Evolutionary conservation across 768 basidiomycete species (phyloP), one percentile per base, ranked within the genome.

Genomic region (Russula emetica): DNA sequence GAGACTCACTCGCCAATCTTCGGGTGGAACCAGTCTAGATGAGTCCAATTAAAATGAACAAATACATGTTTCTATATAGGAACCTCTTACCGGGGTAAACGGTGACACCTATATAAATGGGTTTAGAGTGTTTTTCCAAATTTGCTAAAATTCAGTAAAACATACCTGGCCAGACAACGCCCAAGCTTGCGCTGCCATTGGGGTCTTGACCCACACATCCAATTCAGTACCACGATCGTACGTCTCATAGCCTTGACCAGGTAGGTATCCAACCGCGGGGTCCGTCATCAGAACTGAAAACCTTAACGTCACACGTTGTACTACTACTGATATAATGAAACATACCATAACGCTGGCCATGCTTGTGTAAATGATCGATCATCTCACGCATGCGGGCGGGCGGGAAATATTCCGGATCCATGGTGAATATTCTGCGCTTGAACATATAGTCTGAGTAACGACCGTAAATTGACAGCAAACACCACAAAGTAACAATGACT

Each of bases 321-420:
- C 24, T 2, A 49, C 45, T 5, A 28, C 1, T 13, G 18, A 8
- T 59, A 13, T 22, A 36, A 36, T 32, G n/a, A 16, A 57, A 63
- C 80, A 32, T 67, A 85, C 86, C 75, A 69, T 75, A 88, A 58
- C 76, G 78, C 69, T 90, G 87, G 34, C 83, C 73, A 59, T 86
- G 81, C 0, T 72, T 64, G 69, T 88, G 87, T 3, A 90, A 76
- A 68, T 84, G 81, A 50, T 76, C 73, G 24, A 88, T 81, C 54
- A 89, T 84, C 69, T 88, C 83, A n/a, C 80, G 80, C 80, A 90
- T 82, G 44, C 83, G 77, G 22, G 75, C 65, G 6, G 85, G 53
- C 1, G 88, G 86, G 77, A 88, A 89, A 72, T 87, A 87, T 28
- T 82, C 72, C 0, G 85, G 84, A 67, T 89, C 86, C 45, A 83